Evolutionary conservation across 257 asterid genomes (phyloP).

Genomic region (Haberlea rhodopensis): DNA sequence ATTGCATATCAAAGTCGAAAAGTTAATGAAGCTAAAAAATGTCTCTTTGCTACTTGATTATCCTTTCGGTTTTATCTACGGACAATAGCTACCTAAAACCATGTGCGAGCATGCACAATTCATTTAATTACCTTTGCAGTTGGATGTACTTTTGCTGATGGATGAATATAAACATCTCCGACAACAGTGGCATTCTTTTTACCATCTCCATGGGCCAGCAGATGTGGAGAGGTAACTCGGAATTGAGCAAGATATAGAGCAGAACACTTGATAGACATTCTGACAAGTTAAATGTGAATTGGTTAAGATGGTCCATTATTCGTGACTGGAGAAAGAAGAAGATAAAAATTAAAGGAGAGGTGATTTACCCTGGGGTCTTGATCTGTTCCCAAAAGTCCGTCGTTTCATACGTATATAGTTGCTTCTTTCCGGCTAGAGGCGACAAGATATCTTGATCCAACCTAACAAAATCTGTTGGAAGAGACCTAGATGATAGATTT

Average conservation of each 20-base stretch:
- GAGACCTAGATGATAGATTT: slow-evolving; percentile 49
- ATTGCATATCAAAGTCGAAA: not conserved
- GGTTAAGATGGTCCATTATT: slow-evolving; percentile 18
- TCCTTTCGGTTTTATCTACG: not conserved
- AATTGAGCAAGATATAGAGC: slow-evolving; percentile 50
- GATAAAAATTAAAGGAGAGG: slow-evolving; percentile 1
- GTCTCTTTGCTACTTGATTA: not conserved
- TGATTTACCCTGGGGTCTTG: slow-evolving; percentile 72
- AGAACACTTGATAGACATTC: slow-evolving; percentile 70
- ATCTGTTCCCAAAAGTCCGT: slow-evolving; percentile 90
- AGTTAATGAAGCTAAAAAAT: not conserved
- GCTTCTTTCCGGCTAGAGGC: slow-evolving; percentile 87
- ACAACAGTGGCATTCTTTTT: slow-evolving; percentile 37
- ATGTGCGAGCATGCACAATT: not conserved
- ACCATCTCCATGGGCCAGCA: slow-evolving; percentile 54
- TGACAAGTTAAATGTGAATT: slow-evolving; percentile 30
- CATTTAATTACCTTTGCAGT: slow-evolving; percentile 64
- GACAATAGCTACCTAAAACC: not conserved
- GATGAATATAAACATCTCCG: slow-evolving; percentile 62
- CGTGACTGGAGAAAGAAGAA: slow-evolving; percentile 13
- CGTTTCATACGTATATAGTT: slow-evolving; percentile 66
- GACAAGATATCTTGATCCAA: slow-evolving; percentile 88
- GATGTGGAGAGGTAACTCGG: slow-evolving; percentile 41
- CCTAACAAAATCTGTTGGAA: slow-evolving; percentile 70
- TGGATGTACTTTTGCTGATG: slow-evolving; percentile 88